Conservation (phyloP, 2,329 filamentous ascomycete genomes). For the Amesomyces nigricolor region DNA sequence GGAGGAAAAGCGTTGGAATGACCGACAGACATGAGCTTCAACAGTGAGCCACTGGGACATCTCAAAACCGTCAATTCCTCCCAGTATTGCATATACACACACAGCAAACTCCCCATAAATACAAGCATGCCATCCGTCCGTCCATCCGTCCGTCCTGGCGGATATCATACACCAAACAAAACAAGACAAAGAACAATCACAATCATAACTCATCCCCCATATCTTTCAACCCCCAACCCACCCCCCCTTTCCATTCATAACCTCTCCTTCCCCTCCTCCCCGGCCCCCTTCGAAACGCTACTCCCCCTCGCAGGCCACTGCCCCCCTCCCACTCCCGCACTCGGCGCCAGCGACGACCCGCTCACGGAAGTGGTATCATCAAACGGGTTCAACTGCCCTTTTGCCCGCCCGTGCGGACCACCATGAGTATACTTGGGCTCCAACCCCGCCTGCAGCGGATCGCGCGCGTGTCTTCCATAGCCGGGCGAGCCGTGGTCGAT, state of each 20-base stretch:
- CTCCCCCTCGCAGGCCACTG: conserved; percentile 16
- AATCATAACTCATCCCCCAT: conserved; percentile 8
- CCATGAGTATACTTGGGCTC: conserved; percentile 8
- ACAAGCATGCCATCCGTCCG: not conserved
- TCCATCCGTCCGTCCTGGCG: not conserved
- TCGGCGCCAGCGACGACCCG: conserved; percentile 2
- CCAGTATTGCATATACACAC: not conserved
- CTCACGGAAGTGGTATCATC: conserved; percentile 12
- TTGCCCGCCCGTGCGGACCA: not conserved
- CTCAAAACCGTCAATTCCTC: not conserved
- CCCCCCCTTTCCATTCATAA: too few relatives aligned
- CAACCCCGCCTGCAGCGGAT: conserved; percentile 13
- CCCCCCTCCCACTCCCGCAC: not conserved
- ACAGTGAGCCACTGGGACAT: too few relatives aligned
- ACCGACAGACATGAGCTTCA: too few relatives aligned
- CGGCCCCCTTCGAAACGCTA: not conserved
- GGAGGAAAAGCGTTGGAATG: too few relatives aligned
- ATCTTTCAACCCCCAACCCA: not conserved
- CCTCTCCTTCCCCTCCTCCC: not conserved
- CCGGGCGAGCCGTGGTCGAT: conserved; percentile 10
- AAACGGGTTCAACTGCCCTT: conserved; percentile 17
- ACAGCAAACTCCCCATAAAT: not conserved
- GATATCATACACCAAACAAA: conserved; percentile 10
- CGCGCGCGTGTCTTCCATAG: conserved; percentile 14
- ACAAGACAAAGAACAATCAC: not conserved